Base-by-base conservation (phyloP, 257 asterid genomes). In the Ophiorrhiza pumila region DNA sequence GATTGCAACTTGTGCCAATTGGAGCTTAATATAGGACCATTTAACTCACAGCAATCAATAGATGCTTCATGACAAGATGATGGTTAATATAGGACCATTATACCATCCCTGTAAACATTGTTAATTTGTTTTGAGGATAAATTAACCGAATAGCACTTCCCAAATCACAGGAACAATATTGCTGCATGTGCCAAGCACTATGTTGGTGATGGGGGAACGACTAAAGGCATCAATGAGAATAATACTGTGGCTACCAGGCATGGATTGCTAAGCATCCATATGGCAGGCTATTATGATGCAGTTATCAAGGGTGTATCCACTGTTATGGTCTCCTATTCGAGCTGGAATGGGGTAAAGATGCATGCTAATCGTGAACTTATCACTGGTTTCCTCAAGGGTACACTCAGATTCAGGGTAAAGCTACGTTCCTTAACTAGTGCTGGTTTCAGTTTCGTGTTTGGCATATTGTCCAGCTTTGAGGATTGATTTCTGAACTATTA, bases 171-270 rank as follows among this genome's bases (percentile, higher is more conserved):
- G 55, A 59, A 73, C 23, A 87, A 81, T 64, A 65, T 87, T 58
- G 74, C 79, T 7, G 96, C 93, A 6, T 81, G 87, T 59, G 96
- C 93, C 0, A 90, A 90, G 75, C 96, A 90, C 78, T 90, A 45
- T 27, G 90, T 87, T 0, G 95, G 95, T 5, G 96, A 90, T 73
- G 96, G 96, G 18, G 96, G 96, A 78, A 90, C 96, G 5, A 82
- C 80, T 2, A 69, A 79, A 9, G 96, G 96, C 45, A 87, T 87
- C 25, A 90, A 90, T 23, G 90, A 77, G 85, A 84, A 88, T 71
- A 88, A 90, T 47, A 88, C 96, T 41, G 42, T 84, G 65, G 59
- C 79, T 17, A 78, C 72, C 67, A 49, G 43, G 34, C 82, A 83
- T 20, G 87, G 73, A 4, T 66, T 90, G 80, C 76, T 84, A n/a